Percentiles rank a stretch among this genome's conserved stretches.
These are phyloP conservation scores for Holtermannia corniformis DNA, from an alignment of 768 basidiomycete species.

Conservation along the genomic window DNA sequence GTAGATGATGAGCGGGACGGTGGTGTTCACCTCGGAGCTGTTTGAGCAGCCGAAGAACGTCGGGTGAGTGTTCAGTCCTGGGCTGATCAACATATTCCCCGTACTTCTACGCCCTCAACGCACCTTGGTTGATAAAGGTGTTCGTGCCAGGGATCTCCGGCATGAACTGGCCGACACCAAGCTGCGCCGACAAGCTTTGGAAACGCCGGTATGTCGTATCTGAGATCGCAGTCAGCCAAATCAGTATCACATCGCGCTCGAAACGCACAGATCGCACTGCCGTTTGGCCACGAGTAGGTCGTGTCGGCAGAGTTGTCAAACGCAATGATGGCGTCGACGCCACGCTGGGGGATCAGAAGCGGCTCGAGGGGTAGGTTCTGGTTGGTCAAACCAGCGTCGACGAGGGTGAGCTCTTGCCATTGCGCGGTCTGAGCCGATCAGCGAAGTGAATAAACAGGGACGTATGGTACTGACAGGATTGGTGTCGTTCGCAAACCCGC, in stretches of 20 bases:
- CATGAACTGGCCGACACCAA: conserved; percentile 28
- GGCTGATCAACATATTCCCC: conserved; percentile 49
- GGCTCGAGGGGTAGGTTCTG: conserved; percentile 59
- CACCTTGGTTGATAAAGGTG: conserved; percentile 30
- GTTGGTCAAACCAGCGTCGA: conserved; percentile 40
- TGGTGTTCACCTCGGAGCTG: conserved; percentile 42
- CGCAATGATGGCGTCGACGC: conserved; percentile 65
- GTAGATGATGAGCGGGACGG: conserved; percentile 62
- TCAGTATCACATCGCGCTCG: not conserved
- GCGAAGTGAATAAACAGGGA: not conserved
- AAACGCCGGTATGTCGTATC: conserved; percentile 26
- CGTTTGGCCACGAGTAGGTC: conserved; percentile 56
- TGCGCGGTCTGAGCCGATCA: conserved; percentile 18
- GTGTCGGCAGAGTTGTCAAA: conserved; percentile 53
- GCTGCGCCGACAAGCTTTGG: conserved; percentile 8
- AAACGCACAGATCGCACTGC: conserved; percentile 49
- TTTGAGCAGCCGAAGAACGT: conserved; percentile 67
- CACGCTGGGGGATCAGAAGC: conserved; percentile 59
- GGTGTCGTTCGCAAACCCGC: conserved; percentile 16
- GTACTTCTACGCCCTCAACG: conserved; percentile 11
- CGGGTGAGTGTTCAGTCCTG: conserved; percentile 57
- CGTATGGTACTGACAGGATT: conserved; percentile 27
- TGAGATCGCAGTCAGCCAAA: not conserved
- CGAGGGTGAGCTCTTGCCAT: conserved; percentile 32
- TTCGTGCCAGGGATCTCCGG: conserved; percentile 34